Evolutionary conservation across 768 basidiomycete species (phyloP), one percentile per base, ranked within the genome.

Genomic region (Boletus bicolor): DNA sequence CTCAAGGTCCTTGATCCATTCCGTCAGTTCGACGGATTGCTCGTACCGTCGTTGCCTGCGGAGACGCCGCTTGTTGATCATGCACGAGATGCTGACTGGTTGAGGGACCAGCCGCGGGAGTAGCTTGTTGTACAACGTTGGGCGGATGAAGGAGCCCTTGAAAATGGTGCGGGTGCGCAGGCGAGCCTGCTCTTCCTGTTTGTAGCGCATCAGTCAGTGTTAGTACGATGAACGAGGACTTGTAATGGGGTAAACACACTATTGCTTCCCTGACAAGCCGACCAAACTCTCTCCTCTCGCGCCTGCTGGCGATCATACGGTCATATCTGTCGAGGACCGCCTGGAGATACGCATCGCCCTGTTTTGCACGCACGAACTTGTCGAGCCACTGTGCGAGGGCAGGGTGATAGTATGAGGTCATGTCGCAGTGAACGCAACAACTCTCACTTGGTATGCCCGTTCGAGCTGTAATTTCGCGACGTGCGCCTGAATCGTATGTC

Each of bases 91-190:
- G n/a, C 79, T 75, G 5, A 72, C 62, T 0, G 95, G 94, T 58
- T 96, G 92, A 1, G 90, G 91, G 39, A 79, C 83, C 61, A 97
- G 74, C 0, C 90, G 83, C 0, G 92, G 92, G 14, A 97, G 79
- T 1, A 92, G 90, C 0, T 73, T 76, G 66, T 92, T 83, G 70
- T 72, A 82, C 8, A 81, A 49, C 0, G 86, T 77, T 0, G 91
- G 80, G 11, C 82, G 83, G n/a, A 92, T 66, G 67, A 82, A 81
- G 2, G 77, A 79, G 5, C 91, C 89, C 7, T 89, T 92, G 55
- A 92, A 70, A 35, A 87, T 84, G 12, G 89, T 85, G 4, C 84
- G 81, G 21, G 76, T 79, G 37, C 74, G 77, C 38, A 88, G 72
- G 24, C 75, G 74, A 8, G 76, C 62, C 54, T 78, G 78, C 76